Conservation (phyloP, 768 basidiomycete genomes). For the Clitopilus hobsonii region DNA sequence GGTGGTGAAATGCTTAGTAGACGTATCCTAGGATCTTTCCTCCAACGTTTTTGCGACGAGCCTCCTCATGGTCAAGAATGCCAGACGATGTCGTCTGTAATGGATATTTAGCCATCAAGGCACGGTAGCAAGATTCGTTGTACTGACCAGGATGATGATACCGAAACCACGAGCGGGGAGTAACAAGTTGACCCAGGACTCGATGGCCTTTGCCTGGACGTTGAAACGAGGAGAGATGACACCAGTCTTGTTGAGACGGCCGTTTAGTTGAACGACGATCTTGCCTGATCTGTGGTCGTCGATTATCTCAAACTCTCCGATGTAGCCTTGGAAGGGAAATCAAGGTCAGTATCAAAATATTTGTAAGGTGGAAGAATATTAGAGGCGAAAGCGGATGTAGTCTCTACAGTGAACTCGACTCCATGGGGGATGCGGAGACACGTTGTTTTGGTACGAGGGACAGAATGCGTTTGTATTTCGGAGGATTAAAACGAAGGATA, state of each 20-base stretch:
- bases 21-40: conserved; percentile 93
- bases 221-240: conserved; percentile 99
- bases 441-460: conserved; percentile 60
- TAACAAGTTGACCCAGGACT: conserved; percentile 94
- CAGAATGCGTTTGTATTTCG: conserved; percentile 53
- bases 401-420: conserved; percentile 54
- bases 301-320: conserved; percentile 97
- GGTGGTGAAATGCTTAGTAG: conserved; percentile 46
- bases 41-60: conserved; percentile 95
- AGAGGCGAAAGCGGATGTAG: conserved; percentile 30
- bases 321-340: conserved; percentile 64
- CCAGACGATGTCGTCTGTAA: conserved; percentile 91
- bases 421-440: conserved; percentile 29
- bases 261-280: conserved; percentile 97
- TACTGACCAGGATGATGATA: conserved; percentile 84
- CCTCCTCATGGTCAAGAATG: conserved; percentile 99
- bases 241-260: conserved; percentile 98
- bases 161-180: conserved; percentile 97
- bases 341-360: background rate
- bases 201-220: conserved; percentile 88
- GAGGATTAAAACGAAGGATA: conserved; percentile 81
- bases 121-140: background rate
- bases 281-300: conserved; percentile 99
- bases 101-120: background rate
- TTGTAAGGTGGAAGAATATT: background rate